Evolutionary conservation across 2,329 filamentous ascomycete genomes (phyloP), one percentile per base, ranked within the genome.

Genomic region (Aspergillus novoparasiticus): DNA sequence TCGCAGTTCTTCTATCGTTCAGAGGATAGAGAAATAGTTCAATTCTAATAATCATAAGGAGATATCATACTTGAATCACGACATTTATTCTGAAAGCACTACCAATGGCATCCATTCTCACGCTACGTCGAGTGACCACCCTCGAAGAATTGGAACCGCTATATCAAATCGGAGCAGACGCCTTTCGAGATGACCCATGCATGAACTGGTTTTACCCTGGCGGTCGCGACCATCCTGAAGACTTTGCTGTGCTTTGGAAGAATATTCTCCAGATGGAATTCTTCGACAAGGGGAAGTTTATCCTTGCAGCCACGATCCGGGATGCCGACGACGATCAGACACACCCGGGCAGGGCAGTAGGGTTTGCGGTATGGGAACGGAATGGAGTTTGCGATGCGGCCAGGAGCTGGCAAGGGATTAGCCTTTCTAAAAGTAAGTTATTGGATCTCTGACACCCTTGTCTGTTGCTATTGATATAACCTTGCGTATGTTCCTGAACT

Each of bases 61-160:
- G 14, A 36, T 0, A 36, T 6, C 1, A n/a, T 10, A 14, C 6
- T 19, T 26, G 0, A 16, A 3, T 8, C 6, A 50, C 16, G 1
- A 2, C 5, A 19, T 9, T 10, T 4, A 6, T 1, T n/a, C 14
- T 30, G 5, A 16, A 19, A 50, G 6, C 9, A 28, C 9, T 50
- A n/a, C 1, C 2, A 30, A 50, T 50, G 46, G 14, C 46, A 14
- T 46, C 43, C 6, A 28, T 9, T 4, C 46, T 50, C 12, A 50
- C 26, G 2, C 26, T 50, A 14, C 46, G 30, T 30, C 46, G 46
- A 30, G 46, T 50, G 26, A 50, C 23, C 11, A 50, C 46, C 16
- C 46, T 50, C 8, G 46, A 50, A 50, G 6, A 50, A n/a, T 11
- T 50, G 16, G 26, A 50, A 30, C 46, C 46, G 14, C 46, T 50